Percentiles rank a stretch among this genome's conserved stretches.
Conservation (phyloP, 306 rosid genomes). For the Neltuma alba region DNA sequence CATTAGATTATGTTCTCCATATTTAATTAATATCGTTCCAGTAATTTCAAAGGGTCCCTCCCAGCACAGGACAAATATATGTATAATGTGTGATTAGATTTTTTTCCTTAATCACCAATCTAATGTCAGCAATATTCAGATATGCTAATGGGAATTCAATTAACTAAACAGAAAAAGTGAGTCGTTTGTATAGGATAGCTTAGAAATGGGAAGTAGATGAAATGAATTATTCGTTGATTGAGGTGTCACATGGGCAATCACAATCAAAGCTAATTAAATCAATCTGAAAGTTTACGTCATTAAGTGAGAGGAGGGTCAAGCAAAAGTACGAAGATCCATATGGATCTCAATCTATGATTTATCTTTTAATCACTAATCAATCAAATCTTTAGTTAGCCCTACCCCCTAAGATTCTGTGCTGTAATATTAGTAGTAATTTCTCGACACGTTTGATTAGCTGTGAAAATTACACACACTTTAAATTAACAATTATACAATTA, state of each 20-base stretch:
- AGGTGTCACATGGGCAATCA: background rate
- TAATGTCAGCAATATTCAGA: background rate
- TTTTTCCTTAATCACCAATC: background rate
- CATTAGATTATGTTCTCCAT: background rate
- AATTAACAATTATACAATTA: too few relatives aligned
- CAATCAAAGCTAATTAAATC: background rate
- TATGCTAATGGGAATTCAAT: background rate
- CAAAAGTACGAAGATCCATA: background rate
- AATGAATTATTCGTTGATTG: background rate
- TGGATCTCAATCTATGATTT: background rate
- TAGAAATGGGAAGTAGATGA: background rate
- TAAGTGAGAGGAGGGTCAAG: background rate
- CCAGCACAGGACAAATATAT: background rate
- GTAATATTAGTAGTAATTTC: too few relatives aligned
- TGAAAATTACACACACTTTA: too few relatives aligned
- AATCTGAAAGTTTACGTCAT: background rate
- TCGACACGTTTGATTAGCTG: too few relatives aligned
- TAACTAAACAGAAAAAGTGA: background rate
- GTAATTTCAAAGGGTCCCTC: background rate
- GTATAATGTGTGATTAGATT: background rate
- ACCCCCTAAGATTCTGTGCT: background rate
- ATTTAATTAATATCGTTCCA: background rate
- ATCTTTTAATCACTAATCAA: background rate
- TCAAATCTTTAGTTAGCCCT: background rate
- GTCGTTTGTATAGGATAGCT: background rate